phyloP scores from a whole-genome alignment of 306 rosid species.

The Delonix regia region DNA sequence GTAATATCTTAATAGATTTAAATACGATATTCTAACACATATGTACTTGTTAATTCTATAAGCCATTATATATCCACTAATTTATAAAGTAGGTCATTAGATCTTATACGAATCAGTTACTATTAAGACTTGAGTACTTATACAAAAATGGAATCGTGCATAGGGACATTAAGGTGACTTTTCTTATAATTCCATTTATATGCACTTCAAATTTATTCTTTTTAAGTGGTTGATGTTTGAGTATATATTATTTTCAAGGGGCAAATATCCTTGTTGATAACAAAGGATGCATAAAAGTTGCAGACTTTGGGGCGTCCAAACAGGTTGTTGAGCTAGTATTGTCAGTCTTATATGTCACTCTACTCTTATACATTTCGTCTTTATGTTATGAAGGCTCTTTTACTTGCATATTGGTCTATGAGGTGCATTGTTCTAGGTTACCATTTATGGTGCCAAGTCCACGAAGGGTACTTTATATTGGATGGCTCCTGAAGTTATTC shows the following conservation, averaged over 20 bases:
- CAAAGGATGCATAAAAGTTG: constrained; percentile 97
- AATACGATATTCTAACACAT: too few relatives aligned
- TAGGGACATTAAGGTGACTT: constrained; percentile 90
- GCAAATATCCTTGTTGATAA: constrained; percentile 99
- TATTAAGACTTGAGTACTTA: constrained; percentile 89
- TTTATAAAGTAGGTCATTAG: constrained; percentile 76
- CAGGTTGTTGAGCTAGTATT: constrained; percentile 98
- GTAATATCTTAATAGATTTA: too few relatives aligned
- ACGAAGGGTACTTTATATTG: constrained; percentile 99
- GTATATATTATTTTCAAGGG: constrained; percentile 65
- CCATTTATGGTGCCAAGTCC: constrained; percentile 97
- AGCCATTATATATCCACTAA: constrained; percentile 30
- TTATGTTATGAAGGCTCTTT: constrained; percentile 28
- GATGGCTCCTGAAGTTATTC: constrained; percentile 99
- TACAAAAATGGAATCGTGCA: constrained; percentile 98
- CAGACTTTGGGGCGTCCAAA: constrained; percentile 99
- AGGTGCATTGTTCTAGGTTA: constrained; percentile 65
- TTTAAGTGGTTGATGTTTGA: constrained; percentile 27
- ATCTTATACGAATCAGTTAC: constrained; percentile 85
- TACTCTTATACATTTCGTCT: constrained; percentile 17
- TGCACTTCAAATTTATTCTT: constrained; percentile 22
- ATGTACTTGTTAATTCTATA: constrained; percentile 22
- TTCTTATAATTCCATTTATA: constrained; percentile 20
- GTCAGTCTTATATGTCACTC: constrained; percentile 26
- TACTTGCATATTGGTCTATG: constrained; percentile 35